Evolutionary conservation across 345 rosid species (phyloP).

Genomic region (Noccaea caerulescens): DNA sequence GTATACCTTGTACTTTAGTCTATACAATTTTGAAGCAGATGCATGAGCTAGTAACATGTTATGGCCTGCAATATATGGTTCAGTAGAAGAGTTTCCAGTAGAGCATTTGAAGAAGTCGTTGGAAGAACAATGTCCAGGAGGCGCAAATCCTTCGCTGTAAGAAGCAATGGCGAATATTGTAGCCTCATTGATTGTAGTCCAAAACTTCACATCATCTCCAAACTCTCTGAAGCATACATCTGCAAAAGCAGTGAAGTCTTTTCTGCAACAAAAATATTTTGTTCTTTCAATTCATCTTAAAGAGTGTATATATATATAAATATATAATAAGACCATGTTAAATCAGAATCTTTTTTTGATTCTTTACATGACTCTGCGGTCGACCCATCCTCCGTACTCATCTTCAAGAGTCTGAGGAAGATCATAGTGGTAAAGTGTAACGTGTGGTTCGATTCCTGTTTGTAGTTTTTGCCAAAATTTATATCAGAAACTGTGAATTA

Average conservation of each 20-base stretch:
- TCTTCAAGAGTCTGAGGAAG: conserved; percentile 66
- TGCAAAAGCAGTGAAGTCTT: conserved; percentile 76
- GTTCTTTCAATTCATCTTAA: background rate
- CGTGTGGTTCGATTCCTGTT: conserved; percentile 22
- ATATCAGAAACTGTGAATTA: background rate
- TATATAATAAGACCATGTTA: background rate
- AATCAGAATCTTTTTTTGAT: background rate
- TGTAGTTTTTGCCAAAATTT: background rate
- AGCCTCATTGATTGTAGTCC: conserved; percentile 82
- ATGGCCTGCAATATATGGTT: conserved; percentile 71
- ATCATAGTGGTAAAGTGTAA: conserved; percentile 19
- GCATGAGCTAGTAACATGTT: conserved; percentile 75
- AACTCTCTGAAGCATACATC: conserved; percentile 80
- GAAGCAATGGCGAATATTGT: conserved; percentile 47
- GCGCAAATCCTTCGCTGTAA: conserved; percentile 42
- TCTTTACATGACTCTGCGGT: conserved; percentile 58
- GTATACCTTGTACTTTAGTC: conserved; percentile 61
- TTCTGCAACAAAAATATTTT: conserved; percentile 49
- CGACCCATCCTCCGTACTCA: conserved; percentile 76
- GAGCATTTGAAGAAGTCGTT: conserved; percentile 40
- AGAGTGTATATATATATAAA: too few species aligned
- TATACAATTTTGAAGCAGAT: conserved; percentile 61
- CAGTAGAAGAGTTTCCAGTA: conserved; percentile 65
- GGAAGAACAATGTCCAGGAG: conserved; percentile 55
- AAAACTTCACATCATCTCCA: conserved; percentile 64